phyloP scores from a whole-genome alignment of 2,329 filamentous ascomycete genomes.

The Fusarium pseudocircinatum region DNA sequence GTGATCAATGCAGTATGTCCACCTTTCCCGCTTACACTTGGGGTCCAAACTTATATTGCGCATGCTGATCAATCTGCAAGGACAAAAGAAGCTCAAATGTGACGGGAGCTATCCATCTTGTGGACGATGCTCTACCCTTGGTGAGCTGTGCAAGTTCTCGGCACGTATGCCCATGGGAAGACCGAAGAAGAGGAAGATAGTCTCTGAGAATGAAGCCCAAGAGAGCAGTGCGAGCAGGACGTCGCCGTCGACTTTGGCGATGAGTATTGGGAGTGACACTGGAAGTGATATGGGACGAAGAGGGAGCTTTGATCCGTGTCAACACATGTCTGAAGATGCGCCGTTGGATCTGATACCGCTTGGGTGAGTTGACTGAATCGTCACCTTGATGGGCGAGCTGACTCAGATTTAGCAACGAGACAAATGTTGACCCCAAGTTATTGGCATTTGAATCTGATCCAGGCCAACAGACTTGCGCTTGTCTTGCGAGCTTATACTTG shows the following conservation, averaged over 20 bases:
- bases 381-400: slow-evolving; percentile 2
- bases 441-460: slow-evolving; percentile 10
- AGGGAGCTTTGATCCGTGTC: slow-evolving; percentile 17
- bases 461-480: slow-evolving; percentile 33
- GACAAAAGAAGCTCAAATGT: slow-evolving; percentile 43
- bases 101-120: slow-evolving; percentile 38
- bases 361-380: slow-evolving; percentile 16
- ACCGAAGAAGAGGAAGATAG: slow-evolving; percentile 39
- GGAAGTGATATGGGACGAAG: slow-evolving; percentile 11
- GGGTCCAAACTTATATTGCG: neutral
- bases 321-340: slow-evolving; percentile 19
- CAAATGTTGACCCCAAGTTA: slow-evolving; percentile 24
- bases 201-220: slow-evolving; percentile 3
- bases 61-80: slow-evolving; percentile 24
- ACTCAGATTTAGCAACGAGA: slow-evolving; percentile 28
- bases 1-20: slow-evolving; percentile 41
- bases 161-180: slow-evolving; percentile 39
- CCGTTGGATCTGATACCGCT: slow-evolving; percentile 10
- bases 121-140: slow-evolving; percentile 23
- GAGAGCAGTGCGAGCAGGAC: slow-evolving; percentile 16
- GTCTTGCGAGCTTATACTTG: slow-evolving; percentile 38
- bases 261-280: slow-evolving; percentile 9
- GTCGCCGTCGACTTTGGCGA: slow-evolving; percentile 10
- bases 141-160: slow-evolving; percentile 37
- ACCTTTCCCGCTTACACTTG: slow-evolving; percentile 5